Percentiles rank a stretch among this genome's conserved stretches.
These are phyloP conservation scores for Amanita exitialis DNA, from an alignment of 768 basidiomycete species.

Conservation along the genomic window DNA sequence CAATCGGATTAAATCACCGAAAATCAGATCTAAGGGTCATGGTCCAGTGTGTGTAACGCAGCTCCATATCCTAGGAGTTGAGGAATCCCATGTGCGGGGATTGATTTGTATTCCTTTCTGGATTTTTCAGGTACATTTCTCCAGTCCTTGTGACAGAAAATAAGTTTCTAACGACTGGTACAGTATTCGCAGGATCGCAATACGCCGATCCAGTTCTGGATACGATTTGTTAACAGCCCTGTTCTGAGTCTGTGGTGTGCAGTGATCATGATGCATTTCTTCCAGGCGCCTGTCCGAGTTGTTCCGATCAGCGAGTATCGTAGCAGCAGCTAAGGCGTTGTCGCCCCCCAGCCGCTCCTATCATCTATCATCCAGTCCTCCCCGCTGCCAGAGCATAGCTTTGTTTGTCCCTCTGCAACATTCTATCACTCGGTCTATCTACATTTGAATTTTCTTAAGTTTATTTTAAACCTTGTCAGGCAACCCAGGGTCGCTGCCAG, in stretches of 20 bases:
- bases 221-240: background rate
- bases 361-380: background rate
- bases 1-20: conserved; percentile 46
- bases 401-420: background rate
- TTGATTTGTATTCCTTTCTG: conserved; percentile 31
- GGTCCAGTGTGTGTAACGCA: conserved; percentile 30
- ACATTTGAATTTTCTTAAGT: background rate
- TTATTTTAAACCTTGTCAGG: background rate
- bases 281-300: conserved; percentile 21
- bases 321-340: conserved; percentile 5
- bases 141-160: conserved; percentile 16
- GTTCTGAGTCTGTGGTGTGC: background rate
- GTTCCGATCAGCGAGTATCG: conserved; percentile 25
- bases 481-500: conserved; percentile 4
- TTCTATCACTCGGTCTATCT: background rate
- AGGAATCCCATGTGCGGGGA: conserved; percentile 29
- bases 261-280: background rate
- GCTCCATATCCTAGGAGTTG: conserved; percentile 34
- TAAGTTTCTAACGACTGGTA: conserved; percentile 1
- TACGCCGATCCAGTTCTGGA: background rate
- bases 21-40: conserved; percentile 70
- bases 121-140: conserved; percentile 27
- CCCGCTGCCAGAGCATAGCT: background rate
- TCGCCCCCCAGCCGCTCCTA: background rate
- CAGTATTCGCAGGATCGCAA: background rate